These are phyloP conservation scores for Termitomyces sp. DNA, from an alignment of 768 basidiomycete genomes.

Conservation along the genomic window DNA sequence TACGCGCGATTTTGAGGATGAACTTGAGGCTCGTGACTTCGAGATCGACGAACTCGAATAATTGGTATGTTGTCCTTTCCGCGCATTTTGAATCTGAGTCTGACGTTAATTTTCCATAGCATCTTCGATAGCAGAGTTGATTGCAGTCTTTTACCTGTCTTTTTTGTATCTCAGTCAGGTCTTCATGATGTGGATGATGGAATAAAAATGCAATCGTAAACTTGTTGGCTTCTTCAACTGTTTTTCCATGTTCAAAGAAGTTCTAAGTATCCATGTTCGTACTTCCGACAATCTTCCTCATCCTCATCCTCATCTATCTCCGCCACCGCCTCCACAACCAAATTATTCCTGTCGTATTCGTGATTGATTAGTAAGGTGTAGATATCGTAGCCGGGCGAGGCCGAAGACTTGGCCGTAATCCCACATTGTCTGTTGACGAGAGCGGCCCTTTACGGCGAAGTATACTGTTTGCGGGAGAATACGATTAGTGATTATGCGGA, in stretches of 20 bases:
- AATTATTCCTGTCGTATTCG: too few species aligned
- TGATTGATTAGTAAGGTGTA: not conserved
- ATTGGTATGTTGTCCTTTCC: not conserved
- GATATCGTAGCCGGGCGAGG: not conserved
- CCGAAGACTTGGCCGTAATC: too few species aligned
- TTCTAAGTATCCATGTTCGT: too few species aligned
- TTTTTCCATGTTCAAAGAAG: too few species aligned
- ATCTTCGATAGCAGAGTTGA: too few species aligned
- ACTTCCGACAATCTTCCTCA: too few species aligned
- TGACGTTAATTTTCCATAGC: not conserved
- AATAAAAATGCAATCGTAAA: not conserved
- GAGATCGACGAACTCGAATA: conserved; percentile 2
- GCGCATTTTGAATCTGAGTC: not conserved
- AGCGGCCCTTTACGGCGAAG: too few species aligned
- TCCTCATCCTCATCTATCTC: too few species aligned
- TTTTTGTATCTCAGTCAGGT: not conserved
- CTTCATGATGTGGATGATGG: not conserved
- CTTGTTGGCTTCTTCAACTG: not conserved
- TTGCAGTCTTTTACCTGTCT: not conserved
- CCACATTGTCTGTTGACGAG: too few species aligned
- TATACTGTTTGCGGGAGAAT: too few species aligned
- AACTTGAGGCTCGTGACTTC: not conserved
- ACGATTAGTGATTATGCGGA: too few species aligned
- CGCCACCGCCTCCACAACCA: too few species aligned
- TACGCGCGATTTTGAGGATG: not conserved